A percentile compares a stretch with the other conserved stretches of the same genome.
Conservation (phyloP, 169 alveolate species). For the Plasmodium reichenowi region DNA sequence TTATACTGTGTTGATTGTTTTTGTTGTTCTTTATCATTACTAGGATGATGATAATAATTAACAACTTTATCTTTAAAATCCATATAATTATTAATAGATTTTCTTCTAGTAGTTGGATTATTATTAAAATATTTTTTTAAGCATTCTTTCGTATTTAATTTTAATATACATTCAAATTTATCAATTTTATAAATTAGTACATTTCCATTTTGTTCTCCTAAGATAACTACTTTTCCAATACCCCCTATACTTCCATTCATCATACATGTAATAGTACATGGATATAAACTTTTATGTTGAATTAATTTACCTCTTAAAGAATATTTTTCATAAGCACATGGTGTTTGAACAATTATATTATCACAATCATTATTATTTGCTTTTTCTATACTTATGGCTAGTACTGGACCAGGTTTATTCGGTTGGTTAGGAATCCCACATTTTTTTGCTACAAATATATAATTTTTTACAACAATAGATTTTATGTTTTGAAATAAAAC, state of each 20-base stretch:
- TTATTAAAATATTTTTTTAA: slow-evolving; percentile 20
- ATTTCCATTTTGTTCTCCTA: slow-evolving; percentile 85
- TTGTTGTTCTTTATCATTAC: background rate
- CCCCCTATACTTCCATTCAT: slow-evolving; percentile 85
- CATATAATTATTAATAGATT: slow-evolving; percentile 12
- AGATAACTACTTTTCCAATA: slow-evolving; percentile 80
- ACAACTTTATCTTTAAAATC: slow-evolving; percentile 2
- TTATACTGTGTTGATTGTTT: background rate
- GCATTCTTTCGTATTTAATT: slow-evolving; percentile 79
- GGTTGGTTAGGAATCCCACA: slow-evolving; percentile 76
- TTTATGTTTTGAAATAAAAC: slow-evolving; percentile 54
- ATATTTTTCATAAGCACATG: slow-evolving; percentile 76
- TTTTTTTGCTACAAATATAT: slow-evolving; percentile 64
- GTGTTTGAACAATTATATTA: slow-evolving; percentile 64
- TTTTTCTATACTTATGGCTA: slow-evolving; percentile 64
- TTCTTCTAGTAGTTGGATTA: background rate
- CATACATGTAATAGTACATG: slow-evolving; percentile 83
- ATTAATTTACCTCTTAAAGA: slow-evolving; percentile 67
- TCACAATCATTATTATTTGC: slow-evolving; percentile 11
- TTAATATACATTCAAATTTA: slow-evolving; percentile 81
- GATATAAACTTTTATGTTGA: slow-evolving; percentile 83
- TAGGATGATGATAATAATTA: slow-evolving; percentile 1
- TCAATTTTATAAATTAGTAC: slow-evolving; percentile 78
- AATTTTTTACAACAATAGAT: slow-evolving; percentile 52
- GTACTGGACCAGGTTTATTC: slow-evolving; percentile 74